Evolutionary conservation across 2,329 filamentous ascomycete genomes (phyloP).

Genomic region (Calonectria pauciramosa): DNA sequence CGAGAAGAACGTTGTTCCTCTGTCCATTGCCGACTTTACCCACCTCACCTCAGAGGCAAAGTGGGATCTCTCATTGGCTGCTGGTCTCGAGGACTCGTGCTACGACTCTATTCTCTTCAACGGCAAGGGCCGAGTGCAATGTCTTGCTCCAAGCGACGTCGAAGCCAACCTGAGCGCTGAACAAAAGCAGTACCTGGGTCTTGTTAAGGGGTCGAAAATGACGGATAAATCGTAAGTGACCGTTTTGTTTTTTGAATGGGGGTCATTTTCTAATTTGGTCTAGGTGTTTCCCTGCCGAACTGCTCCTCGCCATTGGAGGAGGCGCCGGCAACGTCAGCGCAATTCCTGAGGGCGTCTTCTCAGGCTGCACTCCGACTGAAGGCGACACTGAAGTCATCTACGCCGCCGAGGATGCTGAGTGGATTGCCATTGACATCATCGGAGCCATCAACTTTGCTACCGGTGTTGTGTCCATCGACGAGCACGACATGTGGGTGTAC

Average conservation of each 20-base stretch:
- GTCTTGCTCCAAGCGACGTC: conserved; percentile 61
- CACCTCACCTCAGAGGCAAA: conserved; percentile 65
- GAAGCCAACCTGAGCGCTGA: conserved; percentile 50
- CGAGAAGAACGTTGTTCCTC: conserved; percentile 59
- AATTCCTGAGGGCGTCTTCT: conserved; percentile 59
- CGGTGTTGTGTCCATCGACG: conserved; percentile 63
- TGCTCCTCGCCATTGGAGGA: conserved; percentile 53
- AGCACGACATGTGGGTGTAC: conserved; percentile 67
- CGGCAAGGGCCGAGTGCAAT: conserved; percentile 70
- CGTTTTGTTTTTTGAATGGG: too few relatives aligned
- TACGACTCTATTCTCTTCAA: conserved; percentile 74
- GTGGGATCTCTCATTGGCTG: conserved; percentile 57
- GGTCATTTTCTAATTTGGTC: background rate
- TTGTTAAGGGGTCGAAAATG: conserved; percentile 49
- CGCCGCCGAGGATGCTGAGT: conserved; percentile 46
- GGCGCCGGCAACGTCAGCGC: conserved; percentile 50
- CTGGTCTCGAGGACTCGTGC: conserved; percentile 66
- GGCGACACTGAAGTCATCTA: conserved; percentile 59
- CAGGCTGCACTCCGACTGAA: conserved; percentile 62
- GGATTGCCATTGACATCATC: conserved; percentile 69
- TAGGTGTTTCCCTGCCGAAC: conserved; percentile 50
- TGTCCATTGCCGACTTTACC: conserved; percentile 70
- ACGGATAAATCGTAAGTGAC: conserved; percentile 57
- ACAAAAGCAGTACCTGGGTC: conserved; percentile 48
- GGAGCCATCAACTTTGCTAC: conserved; percentile 63